Conservation (phyloP, 208 protist species). For the Leishmania amazonensis region DNA sequence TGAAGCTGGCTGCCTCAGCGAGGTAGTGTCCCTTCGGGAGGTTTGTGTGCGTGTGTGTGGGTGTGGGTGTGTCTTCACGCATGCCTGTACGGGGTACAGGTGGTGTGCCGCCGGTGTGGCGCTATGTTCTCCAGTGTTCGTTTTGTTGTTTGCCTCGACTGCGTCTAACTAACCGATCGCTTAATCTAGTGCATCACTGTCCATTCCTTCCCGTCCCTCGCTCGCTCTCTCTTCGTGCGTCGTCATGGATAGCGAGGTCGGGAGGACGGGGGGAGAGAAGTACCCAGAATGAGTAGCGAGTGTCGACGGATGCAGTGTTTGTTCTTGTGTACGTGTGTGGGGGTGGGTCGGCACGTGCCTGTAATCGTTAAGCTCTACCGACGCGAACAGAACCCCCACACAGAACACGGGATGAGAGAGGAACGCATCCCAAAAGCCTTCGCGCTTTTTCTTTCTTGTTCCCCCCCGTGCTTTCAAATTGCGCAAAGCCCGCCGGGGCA, state of each 20-base stretch:
- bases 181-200: background rate
- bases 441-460: background rate
- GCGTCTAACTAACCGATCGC: slow-evolving; percentile 10
- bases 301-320: background rate
- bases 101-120: background rate
- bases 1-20: slow-evolving; percentile 39
- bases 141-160: background rate
- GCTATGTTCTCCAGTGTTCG: background rate
- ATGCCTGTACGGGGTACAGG: background rate
- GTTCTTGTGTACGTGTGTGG: background rate
- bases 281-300: background rate
- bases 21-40: background rate
- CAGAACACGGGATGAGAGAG: background rate
- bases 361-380: background rate
- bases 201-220: background rate
- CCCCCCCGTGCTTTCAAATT: background rate
- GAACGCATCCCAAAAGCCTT: background rate
- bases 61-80: background rate
- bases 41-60: background rate
- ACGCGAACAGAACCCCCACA: background rate
- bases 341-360: background rate
- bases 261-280: background rate
- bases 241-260: background rate
- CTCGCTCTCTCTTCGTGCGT: background rate
- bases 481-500: background rate